Evolutionary conservation across 192 early-diverging fungal species (phyloP).

Genomic region (Chytriomyces sp.): DNA sequence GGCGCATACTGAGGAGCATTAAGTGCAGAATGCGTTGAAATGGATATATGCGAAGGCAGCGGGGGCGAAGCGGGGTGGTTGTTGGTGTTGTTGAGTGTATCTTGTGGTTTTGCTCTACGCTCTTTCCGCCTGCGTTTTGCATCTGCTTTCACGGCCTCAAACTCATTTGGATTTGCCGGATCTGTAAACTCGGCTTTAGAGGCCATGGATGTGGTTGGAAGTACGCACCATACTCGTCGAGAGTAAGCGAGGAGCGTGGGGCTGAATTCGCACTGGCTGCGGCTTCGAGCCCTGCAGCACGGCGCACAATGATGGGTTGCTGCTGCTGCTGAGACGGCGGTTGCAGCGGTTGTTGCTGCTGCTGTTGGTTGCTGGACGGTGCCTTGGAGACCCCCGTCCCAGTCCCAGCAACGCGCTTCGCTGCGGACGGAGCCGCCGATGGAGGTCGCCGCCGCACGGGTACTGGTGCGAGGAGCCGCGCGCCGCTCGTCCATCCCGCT

Average conservation of each 20-base stretch:
- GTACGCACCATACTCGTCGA: conserved; percentile 14
- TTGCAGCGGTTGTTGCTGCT: background rate
- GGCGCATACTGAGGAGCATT: too few species aligned
- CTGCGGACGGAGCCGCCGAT: background rate
- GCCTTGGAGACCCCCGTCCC: too few species aligned
- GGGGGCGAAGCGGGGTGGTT: too few species aligned
- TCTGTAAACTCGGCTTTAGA: conserved; percentile 38
- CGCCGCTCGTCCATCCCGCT: background rate
- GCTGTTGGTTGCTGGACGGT: too few species aligned
- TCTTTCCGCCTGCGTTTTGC: conserved; percentile 48
- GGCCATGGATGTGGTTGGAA: too few species aligned
- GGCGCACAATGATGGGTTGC: background rate
- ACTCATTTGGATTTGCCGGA: conserved; percentile 72
- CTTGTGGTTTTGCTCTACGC: conserved; percentile 34
- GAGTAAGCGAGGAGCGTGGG: too few species aligned
- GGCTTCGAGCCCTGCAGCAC: background rate
- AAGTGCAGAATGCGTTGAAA: too few species aligned
- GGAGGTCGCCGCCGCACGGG: background rate
- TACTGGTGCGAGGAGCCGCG: background rate
- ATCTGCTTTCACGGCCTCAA: conserved; percentile 67
- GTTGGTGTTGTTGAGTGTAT: too few species aligned
- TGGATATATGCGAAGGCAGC: too few species aligned
- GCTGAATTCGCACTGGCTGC: background rate
- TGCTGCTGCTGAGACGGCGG: too few species aligned
- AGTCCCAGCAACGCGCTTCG: too few species aligned